phyloP scores from a whole-genome alignment of 805 yeast genomes.

The Candida oleophila region DNA sequence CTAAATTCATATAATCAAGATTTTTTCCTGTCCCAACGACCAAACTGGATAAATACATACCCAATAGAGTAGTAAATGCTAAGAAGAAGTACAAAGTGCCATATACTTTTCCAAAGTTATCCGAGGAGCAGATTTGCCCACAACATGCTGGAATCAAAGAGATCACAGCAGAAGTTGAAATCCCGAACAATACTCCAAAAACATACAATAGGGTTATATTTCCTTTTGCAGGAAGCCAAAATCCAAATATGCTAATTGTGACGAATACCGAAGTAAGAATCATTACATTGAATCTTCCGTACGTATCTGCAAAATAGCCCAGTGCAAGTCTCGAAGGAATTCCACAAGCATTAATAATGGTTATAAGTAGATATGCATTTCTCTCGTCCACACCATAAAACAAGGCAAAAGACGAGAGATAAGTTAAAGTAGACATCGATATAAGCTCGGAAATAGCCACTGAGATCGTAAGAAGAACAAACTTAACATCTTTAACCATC shows the following conservation, averaged over 20 bases:
- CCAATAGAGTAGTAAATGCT: conserved; percentile 28
- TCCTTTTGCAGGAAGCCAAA: conserved; percentile 27
- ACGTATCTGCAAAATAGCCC: conserved; percentile 28
- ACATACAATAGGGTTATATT: conserved; percentile 36
- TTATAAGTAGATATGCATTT: conserved; percentile 46
- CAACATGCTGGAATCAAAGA: conserved; percentile 59
- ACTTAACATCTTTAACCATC: conserved; percentile 43
- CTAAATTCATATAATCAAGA: conserved; percentile 39
- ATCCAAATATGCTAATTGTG: conserved; percentile 28
- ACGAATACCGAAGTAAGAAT: conserved; percentile 29
- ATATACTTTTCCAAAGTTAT: conserved; percentile 54
- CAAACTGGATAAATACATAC: conserved; percentile 26
- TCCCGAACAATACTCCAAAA: conserved; percentile 52
- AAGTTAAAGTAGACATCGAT: conserved; percentile 47
- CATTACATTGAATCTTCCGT: conserved; percentile 56
- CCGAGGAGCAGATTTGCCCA: conserved; percentile 56
- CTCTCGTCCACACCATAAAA: conserved; percentile 44
- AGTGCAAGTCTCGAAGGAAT: conserved; percentile 33
- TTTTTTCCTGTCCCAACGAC: conserved; percentile 17
- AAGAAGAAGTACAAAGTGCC: conserved; percentile 48
- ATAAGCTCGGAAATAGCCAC: conserved; percentile 47
- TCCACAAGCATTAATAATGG: conserved; percentile 47
- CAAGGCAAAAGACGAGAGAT: conserved; percentile 52
- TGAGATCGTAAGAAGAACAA: conserved; percentile 40
- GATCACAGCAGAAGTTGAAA: conserved; percentile 54